Evolutionary conservation across 2,329 filamentous ascomycete species (phyloP), one percentile per base, ranked within the genome.

Genomic region (Fusarium decemcellulare): DNA sequence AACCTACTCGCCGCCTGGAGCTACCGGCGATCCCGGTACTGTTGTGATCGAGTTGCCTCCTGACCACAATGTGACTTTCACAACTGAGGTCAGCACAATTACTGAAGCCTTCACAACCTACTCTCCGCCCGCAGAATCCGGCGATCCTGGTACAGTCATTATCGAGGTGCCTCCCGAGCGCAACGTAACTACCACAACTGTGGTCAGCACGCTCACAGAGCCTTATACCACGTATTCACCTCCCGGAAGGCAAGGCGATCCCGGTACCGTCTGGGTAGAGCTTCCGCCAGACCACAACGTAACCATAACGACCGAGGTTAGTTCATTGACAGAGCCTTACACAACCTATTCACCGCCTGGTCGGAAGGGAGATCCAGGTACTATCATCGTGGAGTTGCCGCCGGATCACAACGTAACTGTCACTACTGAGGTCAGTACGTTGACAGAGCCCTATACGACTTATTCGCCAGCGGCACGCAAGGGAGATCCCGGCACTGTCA

Each of bases 141-240:
- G 65, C n/a, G 59, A 67, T 9, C 62, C 62, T 3, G 66, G 66
- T 7, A 65, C 63, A 11, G 61, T 65, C 30, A 48, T 65, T 5
- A 39, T 65, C 14, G 59, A 50, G 12, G 27, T 57, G 12, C 62
- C 62, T n/a, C 54, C 65, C 16, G 48, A 51, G 48, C 18, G 48
- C 48, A 51, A 51, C 18, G 34, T 51, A 16, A 51, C 48, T 8
- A 55, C 69, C 4, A 69, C 66, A 2, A 39, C 62, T 16, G 57
- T 62, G 14, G 37, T 34, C 30, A 59, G 65, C 40, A 52, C 56
- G 2, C 67, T 67, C 8, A 67, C 57, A 4, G 34, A 27, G 6
- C 57, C 65, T n/a, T 67, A 55, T 12, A 34, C 32, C 9, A 34
- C 32, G 9, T 34, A 34, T 12, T 34, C 32, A 12, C 32, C 32